These are phyloP conservation scores for Purshia tridentata DNA, from an alignment of 306 rosid species.

Conservation along the genomic window DNA sequence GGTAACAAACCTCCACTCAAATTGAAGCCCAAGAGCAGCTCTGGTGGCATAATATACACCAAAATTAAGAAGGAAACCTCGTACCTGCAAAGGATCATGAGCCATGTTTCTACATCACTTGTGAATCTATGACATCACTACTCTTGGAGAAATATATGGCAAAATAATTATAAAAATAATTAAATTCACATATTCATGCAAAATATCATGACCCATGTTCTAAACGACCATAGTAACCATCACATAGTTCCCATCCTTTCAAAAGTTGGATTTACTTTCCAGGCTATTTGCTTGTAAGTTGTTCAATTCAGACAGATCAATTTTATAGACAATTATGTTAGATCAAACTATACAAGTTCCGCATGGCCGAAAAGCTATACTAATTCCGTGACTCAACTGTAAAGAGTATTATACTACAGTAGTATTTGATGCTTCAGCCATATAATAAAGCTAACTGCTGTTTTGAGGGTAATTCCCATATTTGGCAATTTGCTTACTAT, in stretches of 20 bases:
- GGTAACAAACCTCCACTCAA: conserved; percentile 84
- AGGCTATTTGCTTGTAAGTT: background rate
- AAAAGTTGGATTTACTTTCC: conserved; percentile 1
- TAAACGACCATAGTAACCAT: background rate
- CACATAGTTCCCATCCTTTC: background rate
- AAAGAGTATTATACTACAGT: background rate
- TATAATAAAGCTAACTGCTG: background rate
- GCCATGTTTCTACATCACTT: conserved; percentile 1
- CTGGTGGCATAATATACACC: conserved; percentile 95
- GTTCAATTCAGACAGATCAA: background rate
- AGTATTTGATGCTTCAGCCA: background rate
- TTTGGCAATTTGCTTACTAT: background rate
- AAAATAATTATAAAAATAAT: background rate
- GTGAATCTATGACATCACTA: conserved; percentile 20
- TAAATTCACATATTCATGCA: background rate
- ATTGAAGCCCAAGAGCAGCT: conserved; percentile 91
- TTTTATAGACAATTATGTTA: background rate
- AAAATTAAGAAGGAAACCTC: conserved; percentile 93
- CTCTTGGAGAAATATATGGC: background rate
- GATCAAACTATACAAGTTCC: background rate
- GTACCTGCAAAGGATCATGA: conserved; percentile 54
- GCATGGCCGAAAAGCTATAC: too few relatives aligned
- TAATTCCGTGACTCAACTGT: background rate
- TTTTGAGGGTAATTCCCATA: background rate
- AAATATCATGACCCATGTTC: background rate